A percentile compares a stretch with the other conserved stretches of the same genome.
Evolutionary conservation across 2,329 filamentous ascomycete genomes (phyloP).

Genomic region (Periconia digitata): DNA sequence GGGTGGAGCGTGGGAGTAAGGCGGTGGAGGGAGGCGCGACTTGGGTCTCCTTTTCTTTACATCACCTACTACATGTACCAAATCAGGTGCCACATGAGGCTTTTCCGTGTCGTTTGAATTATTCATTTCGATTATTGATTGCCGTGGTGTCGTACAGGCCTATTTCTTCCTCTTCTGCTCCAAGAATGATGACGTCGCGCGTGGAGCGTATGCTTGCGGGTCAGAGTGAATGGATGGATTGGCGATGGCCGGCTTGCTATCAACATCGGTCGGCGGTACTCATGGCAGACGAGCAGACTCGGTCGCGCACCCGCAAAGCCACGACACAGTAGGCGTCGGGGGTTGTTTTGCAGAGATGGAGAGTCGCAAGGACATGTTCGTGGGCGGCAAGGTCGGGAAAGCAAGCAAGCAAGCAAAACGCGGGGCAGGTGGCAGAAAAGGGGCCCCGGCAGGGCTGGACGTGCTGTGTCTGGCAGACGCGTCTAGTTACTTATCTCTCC

Average conservation of each 20-base stretch:
- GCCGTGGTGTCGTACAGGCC: no score
- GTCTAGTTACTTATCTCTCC: constrained; percentile 15
- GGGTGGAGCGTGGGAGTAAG: constrained; percentile 15
- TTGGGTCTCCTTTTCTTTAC: constrained; percentile 5
- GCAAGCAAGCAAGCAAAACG: constrained; percentile 17
- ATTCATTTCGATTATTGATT: no score
- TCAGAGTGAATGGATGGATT: background rate
- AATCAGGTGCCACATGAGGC: constrained; percentile 22
- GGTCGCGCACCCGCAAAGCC: background rate
- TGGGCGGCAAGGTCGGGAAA: background rate
- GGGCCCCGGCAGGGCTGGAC: constrained; percentile 24
- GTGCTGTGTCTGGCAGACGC: constrained; percentile 23
- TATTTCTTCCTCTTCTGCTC: background rate
- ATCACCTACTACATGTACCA: constrained; percentile 23
- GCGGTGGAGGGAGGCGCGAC: constrained; percentile 10
- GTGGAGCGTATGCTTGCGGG: background rate
- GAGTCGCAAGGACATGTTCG: background rate
- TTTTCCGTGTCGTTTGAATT: constrained; percentile 32
- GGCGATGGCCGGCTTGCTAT: background rate
- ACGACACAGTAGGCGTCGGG: no score
- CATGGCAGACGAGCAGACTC: background rate
- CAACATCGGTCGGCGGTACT: background rate
- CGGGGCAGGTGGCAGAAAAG: constrained; percentile 25
- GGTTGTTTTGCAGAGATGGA: no score
- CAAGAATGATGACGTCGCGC: background rate